phyloP scores from a whole-genome alignment of 805 yeast species.

The Debaryomyces prosopidis region DNA sequence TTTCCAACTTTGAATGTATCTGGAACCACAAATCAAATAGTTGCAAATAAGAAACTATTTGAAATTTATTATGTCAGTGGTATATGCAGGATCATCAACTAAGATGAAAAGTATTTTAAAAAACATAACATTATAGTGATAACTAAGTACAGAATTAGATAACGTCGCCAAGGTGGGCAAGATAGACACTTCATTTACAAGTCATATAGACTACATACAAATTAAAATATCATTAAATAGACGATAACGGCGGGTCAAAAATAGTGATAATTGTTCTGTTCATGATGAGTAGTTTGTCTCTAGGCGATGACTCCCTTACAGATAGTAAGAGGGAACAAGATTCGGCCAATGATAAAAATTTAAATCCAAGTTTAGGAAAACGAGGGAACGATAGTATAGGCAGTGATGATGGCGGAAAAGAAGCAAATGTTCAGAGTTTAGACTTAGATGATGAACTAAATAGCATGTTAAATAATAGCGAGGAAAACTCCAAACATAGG shows the following conservation, averaged over 20 bases:
- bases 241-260: not conserved
- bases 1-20: not conserved
- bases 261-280: not conserved
- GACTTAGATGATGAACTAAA: conserved; percentile 13
- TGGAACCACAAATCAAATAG: not conserved
- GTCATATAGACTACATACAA: not conserved
- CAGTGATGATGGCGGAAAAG: not conserved
- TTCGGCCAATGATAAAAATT: conserved; percentile 1
- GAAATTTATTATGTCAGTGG: not conserved
- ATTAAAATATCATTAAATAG: not conserved
- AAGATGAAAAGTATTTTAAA: not conserved
- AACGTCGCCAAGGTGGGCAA: not conserved
- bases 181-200: not conserved
- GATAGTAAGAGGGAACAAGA: conserved; percentile 1
- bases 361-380: conserved; percentile 1
- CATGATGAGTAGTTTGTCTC: conserved; percentile 15
- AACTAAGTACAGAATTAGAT: not conserved
- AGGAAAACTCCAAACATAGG: not conserved
- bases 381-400: not conserved
- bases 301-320: conserved; percentile 18
- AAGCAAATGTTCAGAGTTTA: conserved; percentile 4
- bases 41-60: not conserved
- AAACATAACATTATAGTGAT: not conserved
- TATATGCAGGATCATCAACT: not conserved
- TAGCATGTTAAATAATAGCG: conserved; percentile 6